A percentile compares a stretch with the other conserved stretches of the same genome.
phyloP scores from a whole-genome alignment of 176 grass and related monocot species.

The Oryza coarctata region DNA sequence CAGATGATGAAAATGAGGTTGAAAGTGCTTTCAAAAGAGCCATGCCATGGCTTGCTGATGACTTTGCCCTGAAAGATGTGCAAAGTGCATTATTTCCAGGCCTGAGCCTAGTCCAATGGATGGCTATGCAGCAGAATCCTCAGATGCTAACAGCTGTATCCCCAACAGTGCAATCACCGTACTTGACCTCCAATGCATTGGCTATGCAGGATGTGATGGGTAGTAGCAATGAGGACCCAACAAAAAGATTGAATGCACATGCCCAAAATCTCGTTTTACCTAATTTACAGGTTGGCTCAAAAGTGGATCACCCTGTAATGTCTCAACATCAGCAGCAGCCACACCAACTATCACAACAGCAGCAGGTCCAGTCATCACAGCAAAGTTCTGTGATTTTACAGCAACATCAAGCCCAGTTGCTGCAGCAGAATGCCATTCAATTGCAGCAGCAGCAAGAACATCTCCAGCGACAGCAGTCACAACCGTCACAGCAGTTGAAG shows the following conservation, averaged over 20 bases:
- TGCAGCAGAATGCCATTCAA: slow-evolving; percentile 53
- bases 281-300: slow-evolving; percentile 67
- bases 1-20: slow-evolving; percentile 86
- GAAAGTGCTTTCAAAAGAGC: slow-evolving; percentile 91
- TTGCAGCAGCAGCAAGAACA: slow-evolving; percentile 68
- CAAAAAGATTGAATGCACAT: slow-evolving; percentile 65
- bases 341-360: slow-evolving; percentile 50
- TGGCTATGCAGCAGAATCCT: slow-evolving; percentile 96
- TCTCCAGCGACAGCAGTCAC: slow-evolving; percentile 57
- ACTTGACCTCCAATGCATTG: slow-evolving; percentile 46
- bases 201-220: slow-evolving; percentile 53
- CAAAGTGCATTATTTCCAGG: slow-evolving; percentile 87
- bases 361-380: slow-evolving; percentile 61
- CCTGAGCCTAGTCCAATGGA: slow-evolving; percentile 90
- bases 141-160: slow-evolving; percentile 55
- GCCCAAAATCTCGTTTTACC: slow-evolving; percentile 50
- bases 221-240: slow-evolving; percentile 47
- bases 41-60: slow-evolving; percentile 90
- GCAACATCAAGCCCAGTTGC: slow-evolving; percentile 59
- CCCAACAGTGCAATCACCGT: slow-evolving; percentile 45
- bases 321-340: slow-evolving; percentile 48
- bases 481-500: slow-evolving; percentile 51
- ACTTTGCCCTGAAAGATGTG: slow-evolving; percentile 87
- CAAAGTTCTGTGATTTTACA: slow-evolving; percentile 49
- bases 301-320: slow-evolving; percentile 44